Base-by-base conservation (phyloP, 2,329 filamentous ascomycete species). In the Ramichloridium luteum region DNA sequence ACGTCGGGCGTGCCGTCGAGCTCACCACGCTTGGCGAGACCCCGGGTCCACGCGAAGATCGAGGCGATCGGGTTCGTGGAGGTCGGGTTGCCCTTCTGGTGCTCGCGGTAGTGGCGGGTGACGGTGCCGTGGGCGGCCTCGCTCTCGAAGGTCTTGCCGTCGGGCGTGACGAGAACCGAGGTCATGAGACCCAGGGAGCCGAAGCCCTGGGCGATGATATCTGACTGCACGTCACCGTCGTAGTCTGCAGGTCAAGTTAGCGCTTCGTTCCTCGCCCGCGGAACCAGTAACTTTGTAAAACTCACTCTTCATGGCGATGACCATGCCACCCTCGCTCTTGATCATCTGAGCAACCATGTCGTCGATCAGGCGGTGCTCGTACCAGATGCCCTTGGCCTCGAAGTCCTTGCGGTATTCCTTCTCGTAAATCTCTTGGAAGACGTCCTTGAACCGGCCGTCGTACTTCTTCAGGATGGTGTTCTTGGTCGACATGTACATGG, bases 331-430 rank as follows among this genome's bases (percentile, higher is more conserved):
- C 52, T 79, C 75, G 64, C 81, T 90, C 81, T 98, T 98, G 71
- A 98, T 81, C 90, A 98, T 98, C 72, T 98, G 90, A 30, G 90
- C 90, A 44, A 98, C 90, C 90, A 98, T 96, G 65, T 98, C 90
- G 64, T 98, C 90, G 55, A 98, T 96, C 48, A 98, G 71, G 54
- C 90, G 81, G 68, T 98, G 90, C 77, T 98, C 90, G 59, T 98
- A 96, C 90, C 90, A 96, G 65, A 96, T 93, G 42, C 74, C 74
- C 70, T 85, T 83, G 54, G 77, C 78, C 58, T 94, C 86, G 50
- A 96, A 96, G 27, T 83, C 72, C 58, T 74, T 70, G 70, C 81
- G 79, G 70, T 96, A 98, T 50, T 78, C 66, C 37, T 70, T 72
- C 43, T 96, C 83, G 64, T 88, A 98, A 51, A 96, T 75, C 55